These are phyloP conservation scores for Phaeosphaeria sp. DNA, from an alignment of 2,329 filamentous ascomycete species.

Conservation along the genomic window DNA sequence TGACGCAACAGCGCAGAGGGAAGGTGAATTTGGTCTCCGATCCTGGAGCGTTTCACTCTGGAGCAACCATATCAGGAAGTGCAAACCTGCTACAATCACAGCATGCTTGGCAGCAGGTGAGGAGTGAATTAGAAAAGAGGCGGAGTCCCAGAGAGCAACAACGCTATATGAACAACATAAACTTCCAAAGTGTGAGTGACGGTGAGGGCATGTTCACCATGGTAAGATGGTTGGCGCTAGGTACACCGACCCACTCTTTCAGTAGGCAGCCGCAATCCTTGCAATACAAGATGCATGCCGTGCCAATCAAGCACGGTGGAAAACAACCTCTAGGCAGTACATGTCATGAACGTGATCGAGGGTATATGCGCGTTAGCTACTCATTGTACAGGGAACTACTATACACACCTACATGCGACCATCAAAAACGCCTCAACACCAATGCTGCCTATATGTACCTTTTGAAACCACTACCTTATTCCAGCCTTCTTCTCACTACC, in stretches of 20 bases:
- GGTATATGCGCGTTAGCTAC: conserved; percentile 7
- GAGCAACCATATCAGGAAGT: background rate
- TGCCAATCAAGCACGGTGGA: background rate
- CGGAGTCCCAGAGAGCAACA: background rate
- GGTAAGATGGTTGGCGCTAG: background rate
- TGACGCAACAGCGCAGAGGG: background rate
- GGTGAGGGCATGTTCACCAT: background rate
- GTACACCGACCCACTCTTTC: background rate
- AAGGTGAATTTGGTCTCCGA: background rate
- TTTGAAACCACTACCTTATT: conserved; percentile 50
- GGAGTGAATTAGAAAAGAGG: background rate
- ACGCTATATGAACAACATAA: background rate
- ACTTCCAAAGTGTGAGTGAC: background rate
- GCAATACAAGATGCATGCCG: background rate
- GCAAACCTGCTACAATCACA: background rate
- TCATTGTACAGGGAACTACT: conserved; percentile 1
- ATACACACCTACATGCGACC: background rate
- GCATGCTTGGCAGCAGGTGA: background rate
- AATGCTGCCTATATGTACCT: conserved; percentile 46
- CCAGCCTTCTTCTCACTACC: conserved; percentile 63
- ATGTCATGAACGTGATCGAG: background rate
- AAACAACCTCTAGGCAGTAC: background rate
- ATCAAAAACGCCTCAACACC: background rate
- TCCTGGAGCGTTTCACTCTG: background rate
- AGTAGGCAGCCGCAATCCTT: background rate